Evolutionary conservation across 78 protist genomes (phyloP).

Genomic region (Dictyostelium intermedium): DNA sequence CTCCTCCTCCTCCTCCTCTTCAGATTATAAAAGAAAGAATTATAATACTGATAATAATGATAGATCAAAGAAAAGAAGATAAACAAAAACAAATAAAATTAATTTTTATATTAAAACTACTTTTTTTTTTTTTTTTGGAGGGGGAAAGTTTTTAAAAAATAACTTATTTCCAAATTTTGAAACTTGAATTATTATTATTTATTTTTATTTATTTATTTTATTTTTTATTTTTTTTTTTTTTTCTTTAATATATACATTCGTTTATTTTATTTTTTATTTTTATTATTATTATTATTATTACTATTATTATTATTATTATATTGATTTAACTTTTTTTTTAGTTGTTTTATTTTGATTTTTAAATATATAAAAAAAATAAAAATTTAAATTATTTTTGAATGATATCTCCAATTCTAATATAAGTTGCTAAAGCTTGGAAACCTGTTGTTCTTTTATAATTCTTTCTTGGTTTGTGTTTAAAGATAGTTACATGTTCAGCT

Average conservation of each 20-base stretch:
- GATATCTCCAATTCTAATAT: constrained; percentile 69
- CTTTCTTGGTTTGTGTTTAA: constrained; percentile 79
- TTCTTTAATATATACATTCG: no score
- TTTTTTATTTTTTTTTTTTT: no score
- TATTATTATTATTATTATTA: constrained; percentile 1
- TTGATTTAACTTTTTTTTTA: neutral
- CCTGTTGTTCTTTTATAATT: constrained; percentile 76
- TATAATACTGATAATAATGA: constrained; percentile 4
- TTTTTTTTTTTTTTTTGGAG: neutral
- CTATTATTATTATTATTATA: neutral
- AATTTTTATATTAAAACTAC: neutral
- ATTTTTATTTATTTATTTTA: no score
- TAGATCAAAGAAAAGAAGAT: constrained; percentile 65
- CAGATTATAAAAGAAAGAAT: constrained; percentile 52
- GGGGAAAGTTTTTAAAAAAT: no score
- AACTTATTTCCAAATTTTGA: no score
- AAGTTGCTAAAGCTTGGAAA: constrained; percentile 55
- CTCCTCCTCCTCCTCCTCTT: neutral
- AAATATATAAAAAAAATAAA: no score
- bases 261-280: neutral
- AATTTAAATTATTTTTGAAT: neutral
- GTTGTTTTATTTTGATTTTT: neutral
- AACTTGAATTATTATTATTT: neutral
- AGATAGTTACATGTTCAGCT: constrained; percentile 56
- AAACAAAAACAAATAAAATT: neutral